A percentile compares a stretch with the other conserved stretches of the same genome.
These are phyloP conservation scores for Auriculariales sp. DNA, from an alignment of 768 basidiomycete genomes.

Conservation along the genomic window DNA sequence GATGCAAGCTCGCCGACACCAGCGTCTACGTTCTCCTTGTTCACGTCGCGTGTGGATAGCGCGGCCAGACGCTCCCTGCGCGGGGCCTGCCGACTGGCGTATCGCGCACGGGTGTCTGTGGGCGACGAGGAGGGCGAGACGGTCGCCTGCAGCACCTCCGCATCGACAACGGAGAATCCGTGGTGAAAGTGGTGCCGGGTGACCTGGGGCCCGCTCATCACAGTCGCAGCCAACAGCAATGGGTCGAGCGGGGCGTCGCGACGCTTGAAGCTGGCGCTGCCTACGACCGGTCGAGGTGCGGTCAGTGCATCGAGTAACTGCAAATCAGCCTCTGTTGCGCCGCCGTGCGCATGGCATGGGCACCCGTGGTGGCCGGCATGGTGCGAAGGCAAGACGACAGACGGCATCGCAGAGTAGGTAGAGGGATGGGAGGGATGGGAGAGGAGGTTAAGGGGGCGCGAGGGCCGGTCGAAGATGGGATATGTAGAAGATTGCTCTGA, in stretches of 20 bases:
- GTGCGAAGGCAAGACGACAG: neutral
- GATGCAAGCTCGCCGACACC: conserved; percentile 8
- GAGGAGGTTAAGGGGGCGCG: too few species aligned
- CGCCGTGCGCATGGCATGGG: neutral
- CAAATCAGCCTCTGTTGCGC: neutral
- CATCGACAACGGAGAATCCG: conserved; percentile 52
- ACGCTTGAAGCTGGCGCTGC: conserved; percentile 27
- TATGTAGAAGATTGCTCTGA: too few species aligned
- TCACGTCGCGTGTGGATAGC: conserved; percentile 4
- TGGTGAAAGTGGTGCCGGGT: conserved; percentile 82
- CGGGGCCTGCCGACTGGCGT: conserved; percentile 66
- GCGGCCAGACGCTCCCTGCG: conserved; percentile 40
- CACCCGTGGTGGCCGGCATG: neutral
- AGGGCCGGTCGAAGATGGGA: too few species aligned
- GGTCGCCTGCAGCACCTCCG: conserved; percentile 37
- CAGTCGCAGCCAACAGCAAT: conserved; percentile 61
- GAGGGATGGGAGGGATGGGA: too few species aligned
- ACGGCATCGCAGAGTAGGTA: neutral
- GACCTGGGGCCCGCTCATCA: conserved; percentile 58
- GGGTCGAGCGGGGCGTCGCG: conserved; percentile 69
- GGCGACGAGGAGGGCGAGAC: conserved; percentile 44
- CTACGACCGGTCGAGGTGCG: neutral
- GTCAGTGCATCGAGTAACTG: neutral
- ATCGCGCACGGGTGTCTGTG: conserved; percentile 29
- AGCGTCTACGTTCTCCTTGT: conserved; percentile 6